Percentiles rank a stretch among this genome's conserved stretches.
Evolutionary conservation across 805 yeast genomes (phyloP).

Genomic region (Ogataea pini): DNA sequence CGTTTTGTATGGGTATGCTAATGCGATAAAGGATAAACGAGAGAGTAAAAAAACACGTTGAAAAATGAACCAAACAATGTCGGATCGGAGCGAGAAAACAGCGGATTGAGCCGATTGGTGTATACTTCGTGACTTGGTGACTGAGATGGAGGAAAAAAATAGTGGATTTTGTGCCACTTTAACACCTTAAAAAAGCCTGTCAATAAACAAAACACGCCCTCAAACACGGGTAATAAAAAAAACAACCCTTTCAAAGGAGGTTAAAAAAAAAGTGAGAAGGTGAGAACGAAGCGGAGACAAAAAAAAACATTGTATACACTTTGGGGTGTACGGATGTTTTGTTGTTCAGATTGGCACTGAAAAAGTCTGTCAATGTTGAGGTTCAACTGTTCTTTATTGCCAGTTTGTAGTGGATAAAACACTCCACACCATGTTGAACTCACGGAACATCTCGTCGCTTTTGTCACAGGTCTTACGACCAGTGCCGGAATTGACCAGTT

Average conservation of each 20-base stretch:
- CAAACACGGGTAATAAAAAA: slow-evolving; percentile 7
- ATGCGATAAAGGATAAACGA: not conserved
- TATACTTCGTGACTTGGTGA: no score
- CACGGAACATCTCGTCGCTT: slow-evolving; percentile 29
- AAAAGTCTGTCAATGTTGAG: not conserved
- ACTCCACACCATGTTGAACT: slow-evolving; percentile 29
- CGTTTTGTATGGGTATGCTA: not conserved
- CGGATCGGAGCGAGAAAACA: not conserved
- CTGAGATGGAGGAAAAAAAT: no score
- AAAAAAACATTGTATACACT: not conserved
- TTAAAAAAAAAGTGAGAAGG: not conserved
- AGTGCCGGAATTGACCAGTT: slow-evolving; percentile 25
- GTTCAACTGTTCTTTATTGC: no score
- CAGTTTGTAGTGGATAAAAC: not conserved
- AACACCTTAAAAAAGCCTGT: not conserved
- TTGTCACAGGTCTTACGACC: slow-evolving; percentile 32
- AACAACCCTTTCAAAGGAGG: slow-evolving; percentile 5
- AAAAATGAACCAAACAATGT: not conserved
- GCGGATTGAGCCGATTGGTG: not conserved
- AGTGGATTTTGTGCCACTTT: slow-evolving; percentile 1
- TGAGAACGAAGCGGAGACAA: not conserved
- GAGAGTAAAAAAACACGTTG: not conserved
- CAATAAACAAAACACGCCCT: slow-evolving; percentile 8
- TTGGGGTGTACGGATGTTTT: not conserved
- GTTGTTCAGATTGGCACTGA: not conserved